Evolutionary conservation across 306 rosid species (phyloP).

Genomic region (Crotalaria pallida): DNA sequence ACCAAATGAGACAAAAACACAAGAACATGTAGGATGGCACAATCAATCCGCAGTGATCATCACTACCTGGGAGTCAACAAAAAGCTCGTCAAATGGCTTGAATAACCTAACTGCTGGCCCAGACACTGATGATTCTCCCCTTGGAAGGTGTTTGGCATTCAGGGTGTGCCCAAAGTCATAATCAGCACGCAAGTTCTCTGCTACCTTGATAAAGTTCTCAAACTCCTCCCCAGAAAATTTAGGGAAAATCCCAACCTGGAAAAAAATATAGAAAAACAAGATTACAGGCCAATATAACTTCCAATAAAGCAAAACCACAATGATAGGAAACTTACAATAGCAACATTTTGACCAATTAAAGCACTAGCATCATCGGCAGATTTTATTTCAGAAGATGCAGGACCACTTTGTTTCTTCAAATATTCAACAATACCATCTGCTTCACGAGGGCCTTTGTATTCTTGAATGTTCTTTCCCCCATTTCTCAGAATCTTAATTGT

Average conservation of each 20-base stretch:
- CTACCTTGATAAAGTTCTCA: conserved; percentile 46
- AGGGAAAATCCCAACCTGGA: conserved; percentile 80
- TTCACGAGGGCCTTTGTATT: conserved; percentile 90
- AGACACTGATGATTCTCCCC: conserved; percentile 69
- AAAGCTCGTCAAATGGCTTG: conserved; percentile 92
- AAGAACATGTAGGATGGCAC: not conserved
- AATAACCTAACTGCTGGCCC: conserved; percentile 76
- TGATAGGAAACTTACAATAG: conserved; percentile 45
- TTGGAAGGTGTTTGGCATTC: conserved; percentile 84
- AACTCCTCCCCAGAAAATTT: conserved; percentile 80
- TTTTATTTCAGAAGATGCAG: conserved; percentile 67
- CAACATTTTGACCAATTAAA: conserved; percentile 53
- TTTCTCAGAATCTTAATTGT: conserved; percentile 78
- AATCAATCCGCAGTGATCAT: not conserved
- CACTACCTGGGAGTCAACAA: conserved; percentile 72
- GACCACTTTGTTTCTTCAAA: conserved; percentile 84
- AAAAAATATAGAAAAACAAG: conserved; percentile 17
- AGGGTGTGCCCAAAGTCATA: conserved; percentile 78
- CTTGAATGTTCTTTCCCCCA: conserved; percentile 73
- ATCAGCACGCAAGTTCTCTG: conserved; percentile 84
- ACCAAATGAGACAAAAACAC: not conserved
- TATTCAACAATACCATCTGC: conserved; percentile 82
- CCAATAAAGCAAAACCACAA: not conserved
- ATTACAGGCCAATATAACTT: not conserved
- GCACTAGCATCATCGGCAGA: conserved; percentile 57